Percentiles rank a stretch among this genome's conserved stretches.
Evolutionary conservation across 78 protist species (phyloP).

Genomic region (Pelomyxa schiedti): DNA sequence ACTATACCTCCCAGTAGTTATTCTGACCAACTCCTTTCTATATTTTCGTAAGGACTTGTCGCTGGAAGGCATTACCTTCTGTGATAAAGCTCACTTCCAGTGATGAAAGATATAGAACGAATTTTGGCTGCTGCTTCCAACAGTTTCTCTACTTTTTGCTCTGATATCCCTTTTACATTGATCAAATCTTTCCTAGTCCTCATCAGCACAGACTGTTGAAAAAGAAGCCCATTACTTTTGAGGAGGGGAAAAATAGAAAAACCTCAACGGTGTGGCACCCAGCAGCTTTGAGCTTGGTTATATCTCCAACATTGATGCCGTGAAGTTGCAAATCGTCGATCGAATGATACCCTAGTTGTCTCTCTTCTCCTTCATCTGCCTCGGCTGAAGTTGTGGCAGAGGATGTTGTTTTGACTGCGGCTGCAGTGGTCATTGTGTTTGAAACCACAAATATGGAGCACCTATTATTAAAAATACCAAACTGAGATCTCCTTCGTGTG

Average conservation of each 20-base stretch:
- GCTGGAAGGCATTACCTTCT: conserved; percentile 3
- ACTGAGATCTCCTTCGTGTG: no score
- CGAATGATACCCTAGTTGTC: no score
- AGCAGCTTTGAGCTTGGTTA: conserved; percentile 40
- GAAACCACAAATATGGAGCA: no score
- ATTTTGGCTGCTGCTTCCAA: conserved; percentile 37
- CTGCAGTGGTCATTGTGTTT: no score
- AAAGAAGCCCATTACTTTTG: no score
- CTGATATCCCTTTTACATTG: conserved; percentile 52
- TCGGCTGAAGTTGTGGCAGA: no score
- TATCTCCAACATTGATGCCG: conserved; percentile 57
- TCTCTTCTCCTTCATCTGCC: no score
- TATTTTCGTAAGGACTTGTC: conserved; percentile 14
- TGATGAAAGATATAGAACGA: no score
- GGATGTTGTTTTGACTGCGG: no score
- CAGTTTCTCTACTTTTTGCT: conserved; percentile 60
- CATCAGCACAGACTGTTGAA: conserved; percentile 27
- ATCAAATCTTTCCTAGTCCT: conserved; percentile 19
- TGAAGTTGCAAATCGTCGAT: conserved; percentile 33
- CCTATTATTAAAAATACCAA: no score
- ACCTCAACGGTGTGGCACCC: conserved; percentile 57
- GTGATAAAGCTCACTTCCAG: no score
- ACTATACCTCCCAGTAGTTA: conserved; percentile 12
- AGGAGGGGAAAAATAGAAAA: no score
- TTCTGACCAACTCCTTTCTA: background rate